phyloP scores from a whole-genome alignment of 179 eudicot species.

The Silene vulgaris region DNA sequence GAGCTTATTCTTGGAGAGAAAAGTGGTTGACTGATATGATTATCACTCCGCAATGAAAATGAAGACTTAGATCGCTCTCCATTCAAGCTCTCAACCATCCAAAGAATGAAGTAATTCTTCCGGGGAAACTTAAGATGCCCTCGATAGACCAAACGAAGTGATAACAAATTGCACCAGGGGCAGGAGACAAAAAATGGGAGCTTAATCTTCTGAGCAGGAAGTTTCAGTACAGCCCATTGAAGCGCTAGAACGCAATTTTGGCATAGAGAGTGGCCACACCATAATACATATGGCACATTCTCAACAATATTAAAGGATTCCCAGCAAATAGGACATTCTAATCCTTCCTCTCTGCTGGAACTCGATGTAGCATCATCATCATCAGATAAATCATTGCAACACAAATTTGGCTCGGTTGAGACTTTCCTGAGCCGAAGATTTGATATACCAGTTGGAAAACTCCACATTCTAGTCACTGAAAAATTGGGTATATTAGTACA shows the following conservation, averaged over 20 bases:
- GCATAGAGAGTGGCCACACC: slow-evolving; percentile 79
- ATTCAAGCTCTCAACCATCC: slow-evolving; percentile 77
- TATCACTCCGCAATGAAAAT: slow-evolving; percentile 29
- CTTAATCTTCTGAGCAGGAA: slow-evolving; percentile 46
- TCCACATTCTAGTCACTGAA: slow-evolving; percentile 47
- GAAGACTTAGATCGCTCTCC: slow-evolving; percentile 52
- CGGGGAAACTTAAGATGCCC: slow-evolving; percentile 59
- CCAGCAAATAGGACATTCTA: slow-evolving; percentile 72
- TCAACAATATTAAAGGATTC: slow-evolving; percentile 47
- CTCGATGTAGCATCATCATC: slow-evolving; percentile 59
- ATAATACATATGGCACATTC: slow-evolving; percentile 67
- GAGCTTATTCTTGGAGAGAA: slow-evolving; percentile 40
- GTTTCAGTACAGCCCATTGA: slow-evolving; percentile 45
- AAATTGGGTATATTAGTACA: not conserved
- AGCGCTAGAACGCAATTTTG: slow-evolving; percentile 62
- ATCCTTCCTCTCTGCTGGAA: slow-evolving; percentile 54
- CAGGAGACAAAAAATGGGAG: slow-evolving; percentile 62
- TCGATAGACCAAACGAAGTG: slow-evolving; percentile 43
- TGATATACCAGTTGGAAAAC: slow-evolving; percentile 38
- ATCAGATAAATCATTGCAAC: slow-evolving; percentile 49
- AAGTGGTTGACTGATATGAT: slow-evolving; percentile 20
- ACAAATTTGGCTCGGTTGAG: slow-evolving; percentile 33
- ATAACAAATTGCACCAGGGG: slow-evolving; percentile 62
- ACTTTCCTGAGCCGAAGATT: slow-evolving; percentile 43
- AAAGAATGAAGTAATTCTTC: slow-evolving; percentile 69